Percentiles rank a stretch among this genome's conserved stretches.
Conservation (phyloP, 2,329 filamentous ascomycete genomes). For the Colletotrichum gloeosporioides region DNA sequence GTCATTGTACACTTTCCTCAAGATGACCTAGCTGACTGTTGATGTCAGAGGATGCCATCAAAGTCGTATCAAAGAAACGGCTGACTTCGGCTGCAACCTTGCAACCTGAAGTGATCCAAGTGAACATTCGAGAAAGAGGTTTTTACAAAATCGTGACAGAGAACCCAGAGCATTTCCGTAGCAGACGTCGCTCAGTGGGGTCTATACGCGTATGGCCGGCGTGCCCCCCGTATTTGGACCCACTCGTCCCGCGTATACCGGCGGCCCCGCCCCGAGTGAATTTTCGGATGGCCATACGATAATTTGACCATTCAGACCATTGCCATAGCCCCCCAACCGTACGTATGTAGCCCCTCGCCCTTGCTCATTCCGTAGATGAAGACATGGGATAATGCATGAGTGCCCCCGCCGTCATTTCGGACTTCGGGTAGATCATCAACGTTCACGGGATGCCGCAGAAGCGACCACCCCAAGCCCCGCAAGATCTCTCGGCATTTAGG, state of each 20-base stretch:
- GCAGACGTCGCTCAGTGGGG: neutral
- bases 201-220: neutral
- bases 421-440: neutral
- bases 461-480: neutral
- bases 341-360: neutral
- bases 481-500: neutral
- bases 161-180: neutral
- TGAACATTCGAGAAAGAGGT: no score
- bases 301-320: neutral
- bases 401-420: neutral
- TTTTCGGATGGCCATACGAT: neutral
- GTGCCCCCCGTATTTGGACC: neutral
- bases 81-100: neutral
- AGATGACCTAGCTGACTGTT: no score
- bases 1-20: no score
- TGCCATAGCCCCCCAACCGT: neutral
- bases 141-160: neutral
- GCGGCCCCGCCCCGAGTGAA: neutral
- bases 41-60: no score
- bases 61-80: no score
- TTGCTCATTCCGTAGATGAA: rapidly evolving
- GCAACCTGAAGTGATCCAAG: neutral
- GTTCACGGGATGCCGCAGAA: neutral
- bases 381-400: neutral
- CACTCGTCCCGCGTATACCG: neutral